phyloP scores from a whole-genome alignment of 768 basidiomycete species.

The Termitomyces sp. region DNA sequence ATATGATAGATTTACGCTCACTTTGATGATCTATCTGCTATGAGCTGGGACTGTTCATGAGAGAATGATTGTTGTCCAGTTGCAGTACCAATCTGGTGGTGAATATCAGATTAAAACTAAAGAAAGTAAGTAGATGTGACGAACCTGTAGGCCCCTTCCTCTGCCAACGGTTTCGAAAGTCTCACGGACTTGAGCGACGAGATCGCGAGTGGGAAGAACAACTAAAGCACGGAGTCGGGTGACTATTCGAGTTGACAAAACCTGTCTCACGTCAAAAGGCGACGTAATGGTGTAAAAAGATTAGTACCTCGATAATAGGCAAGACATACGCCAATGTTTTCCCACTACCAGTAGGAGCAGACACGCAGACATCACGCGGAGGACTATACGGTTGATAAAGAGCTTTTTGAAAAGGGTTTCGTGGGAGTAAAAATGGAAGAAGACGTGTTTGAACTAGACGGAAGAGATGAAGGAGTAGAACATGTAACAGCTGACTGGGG shows the following conservation, averaged over 20 bases:
- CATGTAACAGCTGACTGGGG: neutral
- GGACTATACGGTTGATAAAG: constrained; percentile 65
- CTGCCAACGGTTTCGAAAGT: constrained; percentile 82
- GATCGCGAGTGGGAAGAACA: constrained; percentile 89
- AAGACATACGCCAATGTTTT: constrained; percentile 96
- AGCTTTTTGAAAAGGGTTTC: constrained; percentile 29
- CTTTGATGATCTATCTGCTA: constrained; percentile 53
- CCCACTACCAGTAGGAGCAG: constrained; percentile 96
- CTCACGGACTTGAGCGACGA: constrained; percentile 89
- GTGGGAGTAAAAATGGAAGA: constrained; percentile 71
- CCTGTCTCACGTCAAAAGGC: constrained; percentile 32
- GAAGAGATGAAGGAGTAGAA: neutral
- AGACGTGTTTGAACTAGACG: constrained; percentile 80
- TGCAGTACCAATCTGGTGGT: constrained; percentile 62
- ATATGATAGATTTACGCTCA: constrained; percentile 24
- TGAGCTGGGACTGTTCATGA: constrained; percentile 81
- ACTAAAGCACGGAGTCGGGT: constrained; percentile 85
- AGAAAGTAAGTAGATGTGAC: neutral
- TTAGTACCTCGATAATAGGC: constrained; percentile 82
- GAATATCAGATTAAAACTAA: neutral
- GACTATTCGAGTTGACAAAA: constrained; percentile 66
- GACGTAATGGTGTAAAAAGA: neutral
- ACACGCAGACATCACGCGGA: constrained; percentile 83
- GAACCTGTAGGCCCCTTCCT: constrained; percentile 83
- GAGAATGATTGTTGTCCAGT: constrained; percentile 94